Conservation (phyloP, 2,329 filamentous ascomycete species). For the Epichloe sylvatica region DNA sequence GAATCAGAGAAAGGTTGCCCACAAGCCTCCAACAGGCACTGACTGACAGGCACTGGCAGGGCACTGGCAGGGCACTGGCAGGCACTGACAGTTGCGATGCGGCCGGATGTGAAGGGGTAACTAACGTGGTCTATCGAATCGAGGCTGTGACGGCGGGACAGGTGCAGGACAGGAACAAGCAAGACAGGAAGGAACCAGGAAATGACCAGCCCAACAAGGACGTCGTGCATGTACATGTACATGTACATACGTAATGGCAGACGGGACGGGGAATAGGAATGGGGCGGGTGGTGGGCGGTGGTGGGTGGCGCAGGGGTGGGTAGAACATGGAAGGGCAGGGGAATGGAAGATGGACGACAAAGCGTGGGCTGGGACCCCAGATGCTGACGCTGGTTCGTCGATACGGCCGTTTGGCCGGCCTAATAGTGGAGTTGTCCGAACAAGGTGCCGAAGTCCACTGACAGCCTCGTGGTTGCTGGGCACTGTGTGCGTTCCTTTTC, state of each 20-base stretch:
- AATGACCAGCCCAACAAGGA: background rate
- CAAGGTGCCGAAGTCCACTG: slow-evolving; percentile 6
- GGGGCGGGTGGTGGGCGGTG: background rate
- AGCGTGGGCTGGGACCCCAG: slow-evolving; percentile 1
- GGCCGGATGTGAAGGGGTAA: background rate
- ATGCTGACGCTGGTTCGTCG: slow-evolving; percentile 21
- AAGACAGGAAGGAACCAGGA: background rate
- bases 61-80: too few species aligned
- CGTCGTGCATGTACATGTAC: background rate
- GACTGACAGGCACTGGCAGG: background rate
- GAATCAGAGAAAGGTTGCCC: background rate
- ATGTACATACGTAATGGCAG: background rate
- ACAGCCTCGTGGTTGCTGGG: background rate
- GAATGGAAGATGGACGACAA: slow-evolving; percentile 6
- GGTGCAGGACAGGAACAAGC: background rate
- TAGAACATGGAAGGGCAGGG: slow-evolving; percentile 10
- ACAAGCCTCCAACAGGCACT: background rate
- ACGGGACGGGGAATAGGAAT: background rate
- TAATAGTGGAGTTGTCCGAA: slow-evolving; percentile 37
- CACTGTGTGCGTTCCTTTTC: background rate
- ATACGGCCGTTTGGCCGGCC: slow-evolving; percentile 43
- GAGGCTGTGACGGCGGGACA: background rate
- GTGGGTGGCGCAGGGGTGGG: background rate
- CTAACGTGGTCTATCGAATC: background rate
- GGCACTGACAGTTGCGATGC: background rate